A percentile compares a stretch with the other conserved stretches of the same genome.
Conservation (phyloP, 2,329 filamentous ascomycete species). For the Cladosporium colombiae region DNA sequence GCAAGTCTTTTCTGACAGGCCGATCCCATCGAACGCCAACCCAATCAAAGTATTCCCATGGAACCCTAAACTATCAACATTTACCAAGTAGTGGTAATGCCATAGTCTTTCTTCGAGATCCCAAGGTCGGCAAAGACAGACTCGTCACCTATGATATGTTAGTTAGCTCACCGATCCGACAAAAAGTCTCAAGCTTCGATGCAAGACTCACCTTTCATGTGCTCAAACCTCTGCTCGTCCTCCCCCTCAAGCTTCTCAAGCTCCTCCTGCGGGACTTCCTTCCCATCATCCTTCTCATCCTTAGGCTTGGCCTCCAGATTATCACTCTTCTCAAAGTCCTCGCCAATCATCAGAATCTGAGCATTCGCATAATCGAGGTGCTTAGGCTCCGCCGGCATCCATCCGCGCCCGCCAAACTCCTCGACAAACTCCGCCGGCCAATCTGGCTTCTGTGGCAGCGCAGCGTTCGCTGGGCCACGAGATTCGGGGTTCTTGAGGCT, state of each 20-base stretch:
- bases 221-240: slow-evolving; percentile 66
- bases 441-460: slow-evolving; percentile 64
- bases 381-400: slow-evolving; percentile 71
- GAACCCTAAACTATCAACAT: background rate
- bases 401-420: slow-evolving; percentile 71
- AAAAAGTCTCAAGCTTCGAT: no score
- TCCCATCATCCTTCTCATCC: slow-evolving; percentile 54
- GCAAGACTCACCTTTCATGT: slow-evolving; percentile 49
- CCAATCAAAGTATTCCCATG: background rate
- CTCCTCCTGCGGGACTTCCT: slow-evolving; percentile 68
- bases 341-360: slow-evolving; percentile 78
- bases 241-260: slow-evolving; percentile 75
- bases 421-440: slow-evolving; percentile 74
- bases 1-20: background rate
- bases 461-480: slow-evolving; percentile 63
- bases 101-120: slow-evolving; percentile 64
- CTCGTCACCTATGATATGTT: slow-evolving; percentile 51
- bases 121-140: slow-evolving; percentile 62
- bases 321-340: slow-evolving; percentile 58
- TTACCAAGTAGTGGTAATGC: slow-evolving; percentile 63
- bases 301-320: slow-evolving; percentile 60
- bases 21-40: background rate
- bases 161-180: background rate
- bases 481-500: slow-evolving; percentile 78
- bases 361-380: slow-evolving; percentile 74